These are phyloP conservation scores for Chenopodium album DNA, from an alignment of 148 eudicot genomes.

Conservation along the genomic window DNA sequence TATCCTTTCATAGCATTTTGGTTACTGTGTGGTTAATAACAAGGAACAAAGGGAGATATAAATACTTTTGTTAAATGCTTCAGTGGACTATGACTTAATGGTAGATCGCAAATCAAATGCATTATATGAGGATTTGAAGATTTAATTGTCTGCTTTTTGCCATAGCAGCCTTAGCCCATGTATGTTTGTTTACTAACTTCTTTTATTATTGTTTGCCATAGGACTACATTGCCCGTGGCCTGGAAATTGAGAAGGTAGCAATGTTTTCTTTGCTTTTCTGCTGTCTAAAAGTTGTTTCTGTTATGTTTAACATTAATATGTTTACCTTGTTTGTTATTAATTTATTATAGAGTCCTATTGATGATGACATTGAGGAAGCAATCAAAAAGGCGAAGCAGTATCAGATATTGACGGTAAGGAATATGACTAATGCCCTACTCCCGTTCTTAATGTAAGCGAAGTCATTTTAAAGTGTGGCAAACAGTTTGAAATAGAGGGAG, in stretches of 20 bases:
- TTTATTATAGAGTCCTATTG: neutral
- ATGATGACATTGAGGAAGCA: conserved; percentile 3
- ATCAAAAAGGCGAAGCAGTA: neutral
- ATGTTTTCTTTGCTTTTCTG: neutral
- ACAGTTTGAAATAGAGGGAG: neutral
- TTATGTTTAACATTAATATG: neutral
- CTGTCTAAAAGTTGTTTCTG: neutral
- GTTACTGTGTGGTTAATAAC: neutral
- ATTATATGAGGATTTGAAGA: too few species aligned
- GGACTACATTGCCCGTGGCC: neutral
- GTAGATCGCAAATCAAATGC: too few species aligned
- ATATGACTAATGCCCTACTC: neutral
- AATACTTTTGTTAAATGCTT: too few species aligned
- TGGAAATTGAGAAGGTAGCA: neutral
- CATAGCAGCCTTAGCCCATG: conserved; percentile 1
- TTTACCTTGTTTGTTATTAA: neutral
- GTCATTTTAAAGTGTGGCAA: neutral
- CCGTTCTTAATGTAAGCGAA: neutral
- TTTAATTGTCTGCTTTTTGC: too few species aligned
- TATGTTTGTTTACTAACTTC: neutral
- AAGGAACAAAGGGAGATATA: neutral
- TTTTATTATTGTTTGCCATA: neutral
- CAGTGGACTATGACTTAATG: too few species aligned
- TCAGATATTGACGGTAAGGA: neutral
- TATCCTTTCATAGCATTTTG: neutral